Evolutionary conservation across 2,329 filamentous ascomycete species (phyloP), one percentile per base, ranked within the genome.

Genomic region (Leptosphaerulina australis): DNA sequence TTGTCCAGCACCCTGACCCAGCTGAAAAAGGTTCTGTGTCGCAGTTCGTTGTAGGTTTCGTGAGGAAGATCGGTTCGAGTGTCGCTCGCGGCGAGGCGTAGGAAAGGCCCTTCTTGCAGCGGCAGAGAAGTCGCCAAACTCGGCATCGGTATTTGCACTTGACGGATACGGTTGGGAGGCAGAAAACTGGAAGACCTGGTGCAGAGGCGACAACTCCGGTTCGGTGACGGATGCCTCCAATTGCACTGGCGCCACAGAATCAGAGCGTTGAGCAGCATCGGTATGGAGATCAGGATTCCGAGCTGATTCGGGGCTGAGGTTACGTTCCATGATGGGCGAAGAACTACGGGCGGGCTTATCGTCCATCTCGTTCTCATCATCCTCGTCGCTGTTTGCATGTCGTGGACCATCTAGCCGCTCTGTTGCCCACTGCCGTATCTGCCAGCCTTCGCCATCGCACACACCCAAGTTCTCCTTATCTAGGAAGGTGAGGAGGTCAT

Each of bases 401-500:
- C 77, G 73, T 21, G 76, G 74, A 21, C 86, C 85, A 43, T 90
- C 85, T 14, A 89, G 74, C 21, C 86, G 79, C 71, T 91, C 88
- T 2, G 83, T 86, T 0, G 84, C 86, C 84, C 84, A 87, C 69
- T 84, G 82, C 56, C 84, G 75, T 53, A 88, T 79, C 60, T 77
- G 77, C 80, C 82, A 85, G 6, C 84, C 90, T 71, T 96, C 92
- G 11, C 90, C 90, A 71, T 94, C 89, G 37, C 81, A 83, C 10
- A 94, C 69, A 0, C 90, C 91, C 46, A 96, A 79, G 57, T 90
- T 85, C 67, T 91, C 86, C 67, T 84, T 88, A 69, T 97, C 92
- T 44, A 97, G 77, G 61, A 96, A 95, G 12, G 81, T 75, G n/a
- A 97, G 77, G 4, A 99, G 78, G 60, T 97, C 93, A 58, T 97